Evolutionary conservation across 441 rosid species (phyloP), one percentile per base, ranked within the genome.

Genomic region (Euphorbia schlechtendalii): DNA sequence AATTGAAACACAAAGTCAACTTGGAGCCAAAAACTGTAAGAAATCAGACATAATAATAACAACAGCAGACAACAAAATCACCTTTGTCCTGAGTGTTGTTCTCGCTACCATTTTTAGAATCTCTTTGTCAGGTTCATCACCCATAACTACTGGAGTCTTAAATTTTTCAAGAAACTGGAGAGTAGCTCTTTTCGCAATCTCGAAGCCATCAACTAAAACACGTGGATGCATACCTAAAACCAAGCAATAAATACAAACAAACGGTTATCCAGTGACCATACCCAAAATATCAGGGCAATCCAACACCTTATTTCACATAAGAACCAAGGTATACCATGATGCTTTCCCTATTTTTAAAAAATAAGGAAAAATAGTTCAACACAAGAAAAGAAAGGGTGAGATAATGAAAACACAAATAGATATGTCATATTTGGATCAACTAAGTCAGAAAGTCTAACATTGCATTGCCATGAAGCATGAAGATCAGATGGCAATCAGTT

Each of bases 81-180:
- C 99, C 90, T 93, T 93, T 21, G 97, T 93, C 69, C 96, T 81
- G 18, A 93, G 69, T 0, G 99, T 81, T 22, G 96, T 90, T 81
- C 97, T 90, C 11, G 99, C 97, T 51, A 90, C 96, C 99, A 93
- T 93, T 78, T 86, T 93, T 12, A 93, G 75, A 70, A 93, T 90
- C 81, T 88, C 96, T 78, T 73, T 83, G 71, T 93, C 97, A 65
- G 99, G 97, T 69, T 93, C 99, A 62, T 82, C 71, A 24, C 97
- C 99, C 79, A 93, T 90, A 48, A 88, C 91, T 64, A 87, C 96
- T 38, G 93, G 93, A 69, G 96, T 93, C 84, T 86, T 90, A 72
- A 93, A 93, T 71, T 84, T 87, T 52, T 90, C 99, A 54, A 93
- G 97, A 76, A 88, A 88, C 34, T 86, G 86, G 28, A 93, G 90